phyloP scores from a whole-genome alignment of 2,329 filamentous ascomycete species.

The Aureobasidium namibiae region DNA sequence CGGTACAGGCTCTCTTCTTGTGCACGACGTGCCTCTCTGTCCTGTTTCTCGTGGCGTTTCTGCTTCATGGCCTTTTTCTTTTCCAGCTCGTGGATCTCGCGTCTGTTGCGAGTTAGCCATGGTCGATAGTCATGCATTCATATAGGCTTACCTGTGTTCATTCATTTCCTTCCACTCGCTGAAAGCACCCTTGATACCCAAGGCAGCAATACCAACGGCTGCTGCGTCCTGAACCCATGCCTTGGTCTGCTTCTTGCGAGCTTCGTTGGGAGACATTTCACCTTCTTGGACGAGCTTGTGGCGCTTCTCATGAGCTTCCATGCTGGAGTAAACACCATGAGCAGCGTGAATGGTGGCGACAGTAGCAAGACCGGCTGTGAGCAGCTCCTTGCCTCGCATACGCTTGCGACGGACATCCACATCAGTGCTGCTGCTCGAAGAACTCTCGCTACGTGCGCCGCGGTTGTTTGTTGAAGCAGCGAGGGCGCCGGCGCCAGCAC shows the following conservation, averaged over 20 bases:
- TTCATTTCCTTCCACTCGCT: constrained; percentile 61
- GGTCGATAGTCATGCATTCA: not conserved
- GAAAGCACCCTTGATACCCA: constrained; percentile 59
- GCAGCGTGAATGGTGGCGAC: constrained; percentile 63
- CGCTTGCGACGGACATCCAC: constrained; percentile 57
- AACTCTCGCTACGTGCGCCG: constrained; percentile 18
- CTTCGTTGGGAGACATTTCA: constrained; percentile 55
- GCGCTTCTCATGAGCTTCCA: constrained; percentile 56
- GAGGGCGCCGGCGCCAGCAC: constrained; percentile 28
- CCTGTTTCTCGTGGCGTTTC: not conserved
- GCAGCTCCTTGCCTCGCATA: constrained; percentile 56
- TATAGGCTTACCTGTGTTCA: constrained; percentile 47
- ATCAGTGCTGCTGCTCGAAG: constrained; percentile 37
- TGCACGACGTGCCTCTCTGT: not conserved
- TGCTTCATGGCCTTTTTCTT: constrained; percentile 31
- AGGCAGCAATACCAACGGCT: constrained; percentile 57
- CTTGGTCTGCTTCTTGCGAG: constrained; percentile 54
- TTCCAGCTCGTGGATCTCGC: constrained; percentile 45
- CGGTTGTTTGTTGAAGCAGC: constrained; percentile 16
- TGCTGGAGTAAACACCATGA: constrained; percentile 54
- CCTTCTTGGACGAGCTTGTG: constrained; percentile 53
- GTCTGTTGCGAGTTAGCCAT: constrained; percentile 19
- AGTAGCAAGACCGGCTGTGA: constrained; percentile 58
- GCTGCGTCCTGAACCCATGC: constrained; percentile 56
- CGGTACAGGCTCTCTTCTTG: constrained; percentile 4